A percentile compares a stretch with the other conserved stretches of the same genome.
Evolutionary conservation across 495 filamentous ascomycete species (phyloP).

Genomic region (Hyaloscypha finlandica): DNA sequence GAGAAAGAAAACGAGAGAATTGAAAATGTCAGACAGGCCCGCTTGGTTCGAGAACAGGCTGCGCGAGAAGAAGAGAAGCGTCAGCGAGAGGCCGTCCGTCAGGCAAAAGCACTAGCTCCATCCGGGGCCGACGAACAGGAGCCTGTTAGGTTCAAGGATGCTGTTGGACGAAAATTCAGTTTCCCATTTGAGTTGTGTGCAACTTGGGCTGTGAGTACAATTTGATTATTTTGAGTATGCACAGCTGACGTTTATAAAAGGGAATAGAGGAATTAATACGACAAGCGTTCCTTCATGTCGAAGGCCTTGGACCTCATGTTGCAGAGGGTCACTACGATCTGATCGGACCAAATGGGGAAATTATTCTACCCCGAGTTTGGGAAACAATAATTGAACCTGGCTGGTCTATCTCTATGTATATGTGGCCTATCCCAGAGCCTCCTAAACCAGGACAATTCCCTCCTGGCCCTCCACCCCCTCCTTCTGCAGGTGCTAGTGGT

Average conservation of each 20-base stretch:
- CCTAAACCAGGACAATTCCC: too few species aligned
- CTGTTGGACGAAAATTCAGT: slow-evolving; percentile 60
- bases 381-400: slow-evolving; percentile 24
- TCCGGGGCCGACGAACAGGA: too few species aligned
- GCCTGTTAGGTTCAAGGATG: slow-evolving; percentile 65
- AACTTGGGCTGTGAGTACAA: slow-evolving; percentile 57
- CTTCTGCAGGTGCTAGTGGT: too few species aligned
- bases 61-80: too few species aligned
- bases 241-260: slow-evolving; percentile 28
- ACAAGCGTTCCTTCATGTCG: slow-evolving; percentile 47
- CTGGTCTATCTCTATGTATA: too few species aligned
- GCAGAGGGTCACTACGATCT: slow-evolving; percentile 48
- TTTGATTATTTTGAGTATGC: neutral
- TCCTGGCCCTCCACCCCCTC: too few species aligned
- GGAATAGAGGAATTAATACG: slow-evolving; percentile 52
- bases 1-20: too few species aligned
- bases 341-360: slow-evolving; percentile 41
- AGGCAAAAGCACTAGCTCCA: too few species aligned
- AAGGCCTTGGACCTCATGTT: slow-evolving; percentile 46
- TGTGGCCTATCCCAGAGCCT: too few species aligned
- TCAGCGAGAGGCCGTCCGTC: too few species aligned
- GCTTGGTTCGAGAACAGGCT: too few species aligned
- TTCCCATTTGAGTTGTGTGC: slow-evolving; percentile 64
- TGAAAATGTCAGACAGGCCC: too few species aligned
- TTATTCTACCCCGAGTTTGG: slow-evolving; percentile 52